These are phyloP conservation scores for Aschersonia sp. DNA, from an alignment of 2,329 filamentous ascomycete species.

Conservation along the genomic window DNA sequence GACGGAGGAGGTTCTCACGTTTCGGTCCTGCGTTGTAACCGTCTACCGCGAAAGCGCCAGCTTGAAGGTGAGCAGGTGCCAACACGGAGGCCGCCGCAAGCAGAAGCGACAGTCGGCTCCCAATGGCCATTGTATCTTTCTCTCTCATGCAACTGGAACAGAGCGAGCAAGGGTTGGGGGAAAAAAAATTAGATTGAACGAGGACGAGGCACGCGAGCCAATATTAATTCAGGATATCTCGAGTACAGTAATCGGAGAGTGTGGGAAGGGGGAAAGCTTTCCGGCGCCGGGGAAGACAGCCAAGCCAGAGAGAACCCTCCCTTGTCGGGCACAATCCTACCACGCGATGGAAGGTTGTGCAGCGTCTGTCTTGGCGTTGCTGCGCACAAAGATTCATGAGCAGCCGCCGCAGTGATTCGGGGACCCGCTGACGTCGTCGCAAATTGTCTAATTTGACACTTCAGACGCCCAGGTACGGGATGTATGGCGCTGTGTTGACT, in stretches of 20 bases:
- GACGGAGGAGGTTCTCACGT: background rate
- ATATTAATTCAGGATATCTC: background rate
- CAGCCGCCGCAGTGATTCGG: too few species aligned
- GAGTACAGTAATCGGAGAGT: background rate
- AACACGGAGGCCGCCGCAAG: constrained; percentile 6
- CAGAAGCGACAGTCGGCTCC: constrained; percentile 5
- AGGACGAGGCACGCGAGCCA: too few species aligned
- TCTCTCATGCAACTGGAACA: background rate
- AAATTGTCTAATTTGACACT: too few species aligned
- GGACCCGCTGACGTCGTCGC: too few species aligned
- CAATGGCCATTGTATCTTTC: constrained; percentile 1
- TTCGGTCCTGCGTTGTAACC: constrained; percentile 4
- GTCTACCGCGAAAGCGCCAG: constrained; percentile 3
- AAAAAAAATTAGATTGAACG: background rate
- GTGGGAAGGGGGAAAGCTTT: background rate
- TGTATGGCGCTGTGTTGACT: background rate
- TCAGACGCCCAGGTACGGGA: too few species aligned
- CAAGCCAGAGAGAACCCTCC: background rate
- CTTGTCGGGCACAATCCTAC: background rate
- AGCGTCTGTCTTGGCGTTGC: too few species aligned
- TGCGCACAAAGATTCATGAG: too few species aligned
- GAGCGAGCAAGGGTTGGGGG: background rate
- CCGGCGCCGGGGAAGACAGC: background rate
- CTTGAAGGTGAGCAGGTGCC: background rate
- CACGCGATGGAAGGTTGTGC: too few species aligned